Percentiles rank a stretch among this genome's conserved stretches.
Conservation (phyloP, 1,139 yeast species). For the Arxiozyma heterogenica region DNA sequence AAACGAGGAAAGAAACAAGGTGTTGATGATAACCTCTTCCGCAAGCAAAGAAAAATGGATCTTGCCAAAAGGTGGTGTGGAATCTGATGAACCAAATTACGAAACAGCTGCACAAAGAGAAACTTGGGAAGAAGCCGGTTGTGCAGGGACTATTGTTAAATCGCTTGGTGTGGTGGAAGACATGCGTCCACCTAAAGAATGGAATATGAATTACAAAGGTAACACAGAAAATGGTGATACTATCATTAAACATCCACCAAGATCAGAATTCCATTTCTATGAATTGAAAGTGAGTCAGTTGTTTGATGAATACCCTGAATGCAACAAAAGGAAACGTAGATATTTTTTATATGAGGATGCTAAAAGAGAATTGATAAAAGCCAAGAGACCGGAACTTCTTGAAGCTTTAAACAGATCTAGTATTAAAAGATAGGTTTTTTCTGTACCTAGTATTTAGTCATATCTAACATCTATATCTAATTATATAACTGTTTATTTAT, state of each 20-base stretch:
- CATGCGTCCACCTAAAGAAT: slow-evolving; percentile 55
- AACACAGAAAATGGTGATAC: slow-evolving; percentile 17
- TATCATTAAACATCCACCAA: slow-evolving; percentile 38
- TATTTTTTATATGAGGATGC: slow-evolving; percentile 80
- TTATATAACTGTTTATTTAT: not conserved
- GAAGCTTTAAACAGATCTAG: slow-evolving; percentile 47
- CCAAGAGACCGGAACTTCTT: slow-evolving; percentile 61
- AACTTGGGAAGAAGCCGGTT: slow-evolving; percentile 98
- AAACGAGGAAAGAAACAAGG: slow-evolving; percentile 46
- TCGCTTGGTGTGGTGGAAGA: slow-evolving; percentile 63
- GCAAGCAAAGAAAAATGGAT: slow-evolving; percentile 68
- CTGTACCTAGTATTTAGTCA: not conserved
- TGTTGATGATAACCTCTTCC: slow-evolving; percentile 69
- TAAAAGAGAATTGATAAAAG: slow-evolving; percentile 46
- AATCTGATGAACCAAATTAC: slow-evolving; percentile 61
- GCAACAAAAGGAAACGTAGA: slow-evolving; percentile 45
- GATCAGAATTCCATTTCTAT: slow-evolving; percentile 76
- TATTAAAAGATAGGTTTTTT: slow-evolving; percentile 8
- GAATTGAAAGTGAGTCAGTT: slow-evolving; percentile 57
- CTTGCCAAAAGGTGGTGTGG: slow-evolving; percentile 94
- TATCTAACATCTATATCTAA: not conserved
- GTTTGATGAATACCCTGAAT: slow-evolving; percentile 69
- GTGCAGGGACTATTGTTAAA: slow-evolving; percentile 48
- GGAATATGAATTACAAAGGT: slow-evolving; percentile 27
- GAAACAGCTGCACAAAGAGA: slow-evolving; percentile 64